These are phyloP conservation scores for Exophiala spinifera DNA, from an alignment of 2,329 filamentous ascomycete species.

Conservation along the genomic window DNA sequence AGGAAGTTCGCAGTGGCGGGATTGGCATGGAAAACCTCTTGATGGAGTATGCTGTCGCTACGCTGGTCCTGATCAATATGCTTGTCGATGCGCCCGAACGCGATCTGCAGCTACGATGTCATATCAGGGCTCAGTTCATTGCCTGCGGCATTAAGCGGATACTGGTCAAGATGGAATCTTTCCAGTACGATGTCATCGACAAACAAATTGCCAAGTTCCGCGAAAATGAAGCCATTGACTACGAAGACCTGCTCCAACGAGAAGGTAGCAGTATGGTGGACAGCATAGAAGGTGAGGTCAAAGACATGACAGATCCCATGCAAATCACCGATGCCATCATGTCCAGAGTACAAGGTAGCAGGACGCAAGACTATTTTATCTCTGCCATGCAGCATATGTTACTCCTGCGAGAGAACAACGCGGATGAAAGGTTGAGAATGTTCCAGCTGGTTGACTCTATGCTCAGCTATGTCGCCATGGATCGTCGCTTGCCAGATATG, in stretches of 20 bases:
- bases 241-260: constrained; percentile 90
- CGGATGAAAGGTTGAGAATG: constrained; percentile 87
- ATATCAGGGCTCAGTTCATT: constrained; percentile 93
- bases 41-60: constrained; percentile 98
- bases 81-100: constrained; percentile 85
- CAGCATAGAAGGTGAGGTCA: constrained; percentile 77
- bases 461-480: constrained; percentile 98
- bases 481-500: constrained; percentile 90
- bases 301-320: constrained; percentile 85
- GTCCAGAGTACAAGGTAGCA: constrained; percentile 74
- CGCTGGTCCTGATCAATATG: constrained; percentile 94
- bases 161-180: constrained; percentile 92
- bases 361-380: constrained; percentile 91
- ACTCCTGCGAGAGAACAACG: constrained; percentile 84
- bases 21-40: constrained; percentile 98
- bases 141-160: constrained; percentile 94
- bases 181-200: constrained; percentile 97
- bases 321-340: constrained; percentile 95
- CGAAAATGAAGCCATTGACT: constrained; percentile 94
- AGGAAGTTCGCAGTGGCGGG: constrained; percentile 91
- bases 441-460: constrained; percentile 98
- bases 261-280: constrained; percentile 91
- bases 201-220: constrained; percentile 95
- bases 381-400: constrained; percentile 94
- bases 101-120: constrained; percentile 86